Percentiles rank a stretch among this genome's conserved stretches.
These are phyloP conservation scores for Escallonia rubra DNA, from an alignment of 129 eudicot species.

Conservation along the genomic window DNA sequence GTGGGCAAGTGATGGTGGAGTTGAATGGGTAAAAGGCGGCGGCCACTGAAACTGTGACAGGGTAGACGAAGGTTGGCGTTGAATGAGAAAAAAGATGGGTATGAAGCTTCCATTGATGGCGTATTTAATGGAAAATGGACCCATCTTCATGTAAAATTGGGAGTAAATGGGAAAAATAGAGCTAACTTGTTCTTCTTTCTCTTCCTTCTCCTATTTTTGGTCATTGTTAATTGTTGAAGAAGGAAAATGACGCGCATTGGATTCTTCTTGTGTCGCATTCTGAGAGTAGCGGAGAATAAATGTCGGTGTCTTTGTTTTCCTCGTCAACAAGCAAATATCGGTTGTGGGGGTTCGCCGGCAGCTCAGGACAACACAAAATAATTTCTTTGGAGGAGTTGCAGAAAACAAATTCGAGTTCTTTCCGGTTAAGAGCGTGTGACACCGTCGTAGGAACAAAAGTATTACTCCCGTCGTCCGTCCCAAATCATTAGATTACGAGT, in stretches of 20 bases:
- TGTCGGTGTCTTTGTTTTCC: too few species aligned
- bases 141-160: not conserved
- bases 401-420: too few species aligned
- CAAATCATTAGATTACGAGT: too few species aligned
- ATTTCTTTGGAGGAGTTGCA: too few species aligned
- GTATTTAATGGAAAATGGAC: not conserved
- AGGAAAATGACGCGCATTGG: not conserved
- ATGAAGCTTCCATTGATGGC: not conserved
- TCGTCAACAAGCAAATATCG: too few species aligned
- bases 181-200: not conserved
- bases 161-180: not conserved
- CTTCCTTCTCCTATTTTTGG: too few species aligned
- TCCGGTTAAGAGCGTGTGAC: too few species aligned
- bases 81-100: slow-evolving; percentile 2
- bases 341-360: too few species aligned
- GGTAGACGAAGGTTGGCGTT: slow-evolving; percentile 3
- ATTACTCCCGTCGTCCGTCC: too few species aligned
- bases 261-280: not conserved
- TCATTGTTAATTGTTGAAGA: not conserved
- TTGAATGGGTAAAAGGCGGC: slow-evolving; percentile 15
- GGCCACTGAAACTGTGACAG: slow-evolving; percentile 6
- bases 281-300: too few species aligned
- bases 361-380: too few species aligned
- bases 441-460: too few species aligned
- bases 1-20: not conserved